Conservation (phyloP, 2,329 filamentous ascomycete species). For the Exophiala alcalophila region DNA sequence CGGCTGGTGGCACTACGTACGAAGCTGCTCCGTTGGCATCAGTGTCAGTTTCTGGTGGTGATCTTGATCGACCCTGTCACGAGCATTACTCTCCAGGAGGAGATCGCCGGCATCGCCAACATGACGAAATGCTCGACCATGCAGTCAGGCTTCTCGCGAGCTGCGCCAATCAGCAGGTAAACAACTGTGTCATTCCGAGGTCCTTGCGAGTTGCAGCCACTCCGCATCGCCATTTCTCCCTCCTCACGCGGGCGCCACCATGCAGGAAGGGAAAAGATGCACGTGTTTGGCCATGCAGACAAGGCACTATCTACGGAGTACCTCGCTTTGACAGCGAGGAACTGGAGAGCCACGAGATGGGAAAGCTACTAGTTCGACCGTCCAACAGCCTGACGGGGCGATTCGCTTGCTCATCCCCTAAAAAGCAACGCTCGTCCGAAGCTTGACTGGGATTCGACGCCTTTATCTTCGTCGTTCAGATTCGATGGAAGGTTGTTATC, state of each 20-base stretch:
- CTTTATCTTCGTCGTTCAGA: conserved; percentile 18
- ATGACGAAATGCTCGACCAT: too few species aligned
- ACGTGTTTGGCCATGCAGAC: conserved; percentile 1
- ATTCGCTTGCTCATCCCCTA: conserved; percentile 20
- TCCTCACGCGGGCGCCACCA: not conserved
- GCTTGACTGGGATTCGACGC: conserved; percentile 15
- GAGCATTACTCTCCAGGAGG: not conserved
- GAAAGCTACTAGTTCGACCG: too few species aligned
- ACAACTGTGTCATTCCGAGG: too few species aligned
- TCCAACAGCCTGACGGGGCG: not conserved
- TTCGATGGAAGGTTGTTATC: conserved; percentile 16
- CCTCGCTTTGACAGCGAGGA: too few species aligned
- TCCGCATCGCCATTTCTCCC: too few species aligned
- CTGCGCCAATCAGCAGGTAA: too few species aligned
- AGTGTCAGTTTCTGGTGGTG: conserved; percentile 96
- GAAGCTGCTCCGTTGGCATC: conserved; percentile 79
- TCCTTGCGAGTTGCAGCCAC: too few species aligned
- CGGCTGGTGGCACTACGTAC: conserved; percentile 98
- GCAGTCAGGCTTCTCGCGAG: too few species aligned
- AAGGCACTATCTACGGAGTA: too few species aligned
- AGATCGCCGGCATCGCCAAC: not conserved
- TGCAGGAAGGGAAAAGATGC: not conserved
- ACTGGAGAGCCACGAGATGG: too few species aligned
- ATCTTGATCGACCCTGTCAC: not conserved
- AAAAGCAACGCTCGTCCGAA: conserved; percentile 12